phyloP scores from a whole-genome alignment of 306 rosid genomes.

The Inga oerstediana region DNA sequence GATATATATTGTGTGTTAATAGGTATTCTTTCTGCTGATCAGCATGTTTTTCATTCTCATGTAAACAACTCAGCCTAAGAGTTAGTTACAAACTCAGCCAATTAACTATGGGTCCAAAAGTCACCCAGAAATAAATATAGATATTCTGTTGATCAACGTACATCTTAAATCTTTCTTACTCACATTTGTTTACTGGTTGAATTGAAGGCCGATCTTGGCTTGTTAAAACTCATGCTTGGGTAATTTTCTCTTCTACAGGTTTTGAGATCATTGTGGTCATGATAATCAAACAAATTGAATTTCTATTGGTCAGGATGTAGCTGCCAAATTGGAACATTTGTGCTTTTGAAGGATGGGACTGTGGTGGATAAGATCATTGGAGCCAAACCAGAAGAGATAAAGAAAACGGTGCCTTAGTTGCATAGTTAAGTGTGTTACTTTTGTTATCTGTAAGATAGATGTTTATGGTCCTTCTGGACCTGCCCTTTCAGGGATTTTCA shows the following conservation, averaged over 20 bases:
- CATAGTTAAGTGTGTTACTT: constrained; percentile 38
- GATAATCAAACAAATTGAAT: not conserved
- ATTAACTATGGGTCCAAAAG: not conserved
- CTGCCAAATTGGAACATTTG: constrained; percentile 71
- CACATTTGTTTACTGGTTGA: not conserved
- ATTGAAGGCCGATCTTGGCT: not conserved
- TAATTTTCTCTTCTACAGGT: constrained; percentile 17
- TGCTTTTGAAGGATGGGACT: constrained; percentile 62
- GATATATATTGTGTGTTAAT: no score
- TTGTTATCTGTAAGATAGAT: constrained; percentile 35
- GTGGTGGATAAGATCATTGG: constrained; percentile 70
- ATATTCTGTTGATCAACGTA: constrained; percentile 1
- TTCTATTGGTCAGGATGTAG: constrained; percentile 67
- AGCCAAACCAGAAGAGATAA: constrained; percentile 94
- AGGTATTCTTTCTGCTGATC: not conserved
- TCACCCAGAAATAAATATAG: constrained; percentile 1
- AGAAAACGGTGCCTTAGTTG: constrained; percentile 60
- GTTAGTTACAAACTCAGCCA: not conserved
- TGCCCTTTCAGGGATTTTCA: not conserved
- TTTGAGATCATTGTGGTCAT: not conserved
- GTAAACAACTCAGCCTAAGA: not conserved
- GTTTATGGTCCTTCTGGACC: constrained; percentile 33
- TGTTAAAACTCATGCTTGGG: constrained; percentile 3
- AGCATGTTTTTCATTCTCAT: not conserved
- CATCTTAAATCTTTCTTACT: not conserved